Conservation (phyloP, 805 yeast species). For the Kuraishia hungarica region DNA sequence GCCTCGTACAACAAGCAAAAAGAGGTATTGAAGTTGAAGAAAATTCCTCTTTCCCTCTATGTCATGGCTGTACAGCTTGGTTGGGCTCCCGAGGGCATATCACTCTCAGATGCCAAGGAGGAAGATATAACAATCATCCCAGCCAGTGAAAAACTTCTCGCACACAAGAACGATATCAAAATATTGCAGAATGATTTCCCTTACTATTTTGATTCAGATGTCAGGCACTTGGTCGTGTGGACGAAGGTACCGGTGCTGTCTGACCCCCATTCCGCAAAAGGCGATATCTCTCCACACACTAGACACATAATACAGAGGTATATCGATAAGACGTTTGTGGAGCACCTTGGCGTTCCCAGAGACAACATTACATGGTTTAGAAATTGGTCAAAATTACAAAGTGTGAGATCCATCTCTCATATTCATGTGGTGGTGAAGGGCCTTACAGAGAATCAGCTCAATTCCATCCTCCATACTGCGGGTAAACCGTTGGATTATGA, state of each 20-base stretch:
- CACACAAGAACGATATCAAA: slow-evolving; percentile 31
- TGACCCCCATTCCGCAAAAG: slow-evolving; percentile 39
- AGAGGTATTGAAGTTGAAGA: slow-evolving; percentile 20
- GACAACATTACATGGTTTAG: slow-evolving; percentile 55
- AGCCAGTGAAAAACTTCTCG: slow-evolving; percentile 31
- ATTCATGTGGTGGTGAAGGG: slow-evolving; percentile 54
- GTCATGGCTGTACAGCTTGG: slow-evolving; percentile 15
- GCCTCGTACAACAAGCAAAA: slow-evolving; percentile 39
- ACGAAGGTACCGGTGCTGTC: slow-evolving; percentile 45
- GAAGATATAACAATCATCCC: slow-evolving; percentile 11
- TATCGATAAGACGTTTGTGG: slow-evolving; percentile 38
- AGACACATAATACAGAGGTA: slow-evolving; percentile 34
- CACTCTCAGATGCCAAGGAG: slow-evolving; percentile 6
- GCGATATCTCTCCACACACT: slow-evolving; percentile 38
- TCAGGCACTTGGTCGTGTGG: slow-evolving; percentile 62
- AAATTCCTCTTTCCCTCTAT: slow-evolving; percentile 37
- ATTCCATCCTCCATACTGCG: slow-evolving; percentile 10
- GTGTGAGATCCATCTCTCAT: slow-evolving; percentile 60
- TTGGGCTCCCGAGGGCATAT: slow-evolving; percentile 14
- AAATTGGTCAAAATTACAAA: slow-evolving; percentile 63
- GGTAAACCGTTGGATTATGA: slow-evolving; percentile 13
- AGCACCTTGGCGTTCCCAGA: slow-evolving; percentile 28
- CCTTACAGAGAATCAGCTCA: slow-evolving; percentile 18
- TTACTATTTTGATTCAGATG: slow-evolving; percentile 43
- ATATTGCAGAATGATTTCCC: slow-evolving; percentile 57